Evolutionary conservation across 805 yeast genomes (phyloP), one percentile per base, ranked within the genome.

Genomic region (Barnettozyma siamensis): DNA sequence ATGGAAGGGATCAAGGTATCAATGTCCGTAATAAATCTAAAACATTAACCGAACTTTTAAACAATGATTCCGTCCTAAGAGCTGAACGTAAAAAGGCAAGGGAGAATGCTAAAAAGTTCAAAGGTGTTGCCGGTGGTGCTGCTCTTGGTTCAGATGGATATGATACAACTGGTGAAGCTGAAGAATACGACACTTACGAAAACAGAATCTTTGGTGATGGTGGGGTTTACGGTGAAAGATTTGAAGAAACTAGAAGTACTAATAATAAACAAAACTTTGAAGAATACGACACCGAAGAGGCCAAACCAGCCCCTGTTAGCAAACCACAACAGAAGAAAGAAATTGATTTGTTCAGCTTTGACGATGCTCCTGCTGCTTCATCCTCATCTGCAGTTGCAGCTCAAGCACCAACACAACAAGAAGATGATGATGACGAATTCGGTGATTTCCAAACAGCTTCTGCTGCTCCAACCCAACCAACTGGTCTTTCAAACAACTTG

Each of bases 1-100:
- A 87, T 60, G 97, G 97, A 26, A 78, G 88, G 50, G 99, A 93
- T 63, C 97, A 89, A 65, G 99, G 99, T 40, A 79, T 88, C 51
- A 89, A 91, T 59, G 96, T 93, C 43, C 78, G 99, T 57, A 89
- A 87, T 65, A 78, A 96, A 52, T 83, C 96, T 24, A 85, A 88
- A 62, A 81, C 79, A 48, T 70, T 93, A 47, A 68, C 80, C 20
- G 72, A 70, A 13, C 69, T 93, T 50, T 70, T 93, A 50, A 78
- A 78, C 52, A 95, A 87, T 61, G 95, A 88, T 54, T 70, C 72
- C 7, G 66, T 69, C 60, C 80, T 91, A 39, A 76, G 98, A 48
- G 67, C 78, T 31, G 98, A 89, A 62, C 75, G 98, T 48, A 87
- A 85, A 63, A 87, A 85, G 71, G 88, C 96, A n/a, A 77, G 93